A percentile compares a stretch with the other conserved stretches of the same genome.
These are phyloP conservation scores for Calendula officinalis DNA, from an alignment of 129 eudicot species.

Conservation along the genomic window DNA sequence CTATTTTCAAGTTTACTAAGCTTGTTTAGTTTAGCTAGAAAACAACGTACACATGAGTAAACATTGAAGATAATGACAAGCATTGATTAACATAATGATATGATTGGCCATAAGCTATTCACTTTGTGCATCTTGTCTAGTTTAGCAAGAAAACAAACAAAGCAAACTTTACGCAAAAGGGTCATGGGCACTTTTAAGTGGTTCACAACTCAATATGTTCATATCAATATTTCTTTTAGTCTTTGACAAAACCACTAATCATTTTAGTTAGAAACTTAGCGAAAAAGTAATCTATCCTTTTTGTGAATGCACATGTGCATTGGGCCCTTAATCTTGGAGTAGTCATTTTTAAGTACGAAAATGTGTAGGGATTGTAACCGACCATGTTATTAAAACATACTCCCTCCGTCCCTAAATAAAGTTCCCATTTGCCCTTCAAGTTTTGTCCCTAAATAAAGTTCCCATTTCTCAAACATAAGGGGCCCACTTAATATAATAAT, in stretches of 20 bases:
- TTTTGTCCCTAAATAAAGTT: too few species aligned
- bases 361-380: neutral
- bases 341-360: constrained; percentile 11
- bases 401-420: too few species aligned
- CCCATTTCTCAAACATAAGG: too few species aligned
- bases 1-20: too few species aligned
- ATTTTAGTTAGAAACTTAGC: constrained; percentile 26
- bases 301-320: constrained; percentile 24
- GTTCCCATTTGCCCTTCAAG: too few species aligned
- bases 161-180: constrained; percentile 24
- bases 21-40: neutral
- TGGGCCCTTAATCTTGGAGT: constrained; percentile 13
- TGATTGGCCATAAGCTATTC: constrained; percentile 23
- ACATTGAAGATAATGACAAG: neutral
- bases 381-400: constrained; percentile 7
- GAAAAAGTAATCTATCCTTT: constrained; percentile 26
- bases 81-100: constrained; percentile 1
- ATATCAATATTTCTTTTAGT: constrained; percentile 10
- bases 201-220: constrained; percentile 22
- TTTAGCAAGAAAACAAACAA: constrained; percentile 21
- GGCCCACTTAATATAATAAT: too few species aligned
- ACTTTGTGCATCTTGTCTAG: constrained; percentile 26
- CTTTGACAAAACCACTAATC: constrained; percentile 28
- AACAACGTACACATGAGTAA: neutral
- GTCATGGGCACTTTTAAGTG: constrained; percentile 15